Conservation (phyloP, 768 basidiomycete genomes). For the Infundibulicybe gibba region DNA sequence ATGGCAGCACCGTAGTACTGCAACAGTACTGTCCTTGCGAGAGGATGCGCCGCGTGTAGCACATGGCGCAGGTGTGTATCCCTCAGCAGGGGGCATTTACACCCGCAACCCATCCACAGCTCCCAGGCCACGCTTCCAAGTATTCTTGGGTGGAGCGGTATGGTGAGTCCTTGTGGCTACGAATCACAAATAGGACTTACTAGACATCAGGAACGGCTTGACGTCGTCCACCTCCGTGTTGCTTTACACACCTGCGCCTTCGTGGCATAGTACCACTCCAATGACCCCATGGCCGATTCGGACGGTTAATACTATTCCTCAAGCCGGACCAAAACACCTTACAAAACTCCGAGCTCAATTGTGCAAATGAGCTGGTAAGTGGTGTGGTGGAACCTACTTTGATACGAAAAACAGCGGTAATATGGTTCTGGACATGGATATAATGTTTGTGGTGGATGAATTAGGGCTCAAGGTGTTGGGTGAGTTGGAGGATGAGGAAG, state of each 20-base stretch:
- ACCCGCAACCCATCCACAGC: conserved; percentile 26
- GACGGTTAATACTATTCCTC: no score
- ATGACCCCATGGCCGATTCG: conserved; percentile 15
- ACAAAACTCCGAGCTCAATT: no score
- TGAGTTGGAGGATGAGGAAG: no score
- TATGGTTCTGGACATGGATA: conserved; percentile 9
- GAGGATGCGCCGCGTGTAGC: no score
- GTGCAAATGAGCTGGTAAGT: conserved; percentile 7
- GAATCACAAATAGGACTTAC: conserved; percentile 12
- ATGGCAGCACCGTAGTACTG: no score
- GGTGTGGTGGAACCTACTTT: conserved; percentile 5
- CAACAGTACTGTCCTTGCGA: no score
- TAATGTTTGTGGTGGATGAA: neutral
- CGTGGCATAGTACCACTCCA: conserved; percentile 18
- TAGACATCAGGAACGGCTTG: conserved; percentile 12
- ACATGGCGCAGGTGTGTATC: no score
- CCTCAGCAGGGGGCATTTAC: conserved; percentile 27
- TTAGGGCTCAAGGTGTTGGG: neutral
- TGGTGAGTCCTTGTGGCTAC: conserved; percentile 19
- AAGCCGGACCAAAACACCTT: conserved; percentile 14
- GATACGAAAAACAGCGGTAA: conserved; percentile 2
- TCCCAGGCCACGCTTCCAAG: conserved; percentile 18
- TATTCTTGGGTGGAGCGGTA: conserved; percentile 23
- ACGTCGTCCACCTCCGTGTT: conserved; percentile 13
- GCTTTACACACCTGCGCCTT: conserved; percentile 8